These are phyloP conservation scores for Heliamphora pulchella DNA, from an alignment of 179 eudicot species.

Conservation along the genomic window DNA sequence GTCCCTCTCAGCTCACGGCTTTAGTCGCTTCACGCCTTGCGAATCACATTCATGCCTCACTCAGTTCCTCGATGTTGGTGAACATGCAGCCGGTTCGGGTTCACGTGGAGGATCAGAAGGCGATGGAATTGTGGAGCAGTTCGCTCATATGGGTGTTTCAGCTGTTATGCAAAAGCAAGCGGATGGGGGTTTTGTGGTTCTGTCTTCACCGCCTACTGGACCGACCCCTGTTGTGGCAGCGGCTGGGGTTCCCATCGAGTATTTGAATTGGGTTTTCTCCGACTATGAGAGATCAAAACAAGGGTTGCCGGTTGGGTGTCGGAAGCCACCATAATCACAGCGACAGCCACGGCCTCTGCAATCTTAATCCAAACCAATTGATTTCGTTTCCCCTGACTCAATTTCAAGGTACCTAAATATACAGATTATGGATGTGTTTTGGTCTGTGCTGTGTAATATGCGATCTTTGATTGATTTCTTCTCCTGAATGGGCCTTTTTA, in stretches of 20 bases:
- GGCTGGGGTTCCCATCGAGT: constrained; percentile 27
- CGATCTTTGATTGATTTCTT: background rate
- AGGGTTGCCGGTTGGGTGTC: constrained; percentile 30
- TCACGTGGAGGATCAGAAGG: too few species aligned
- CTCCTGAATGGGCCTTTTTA: background rate
- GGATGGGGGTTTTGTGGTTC: constrained; percentile 37
- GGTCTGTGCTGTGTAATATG: background rate
- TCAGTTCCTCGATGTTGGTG: too few species aligned
- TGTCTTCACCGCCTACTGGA: constrained; percentile 28
- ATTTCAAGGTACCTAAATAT: constrained; percentile 49
- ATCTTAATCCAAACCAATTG: constrained; percentile 38
- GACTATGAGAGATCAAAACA: constrained; percentile 76
- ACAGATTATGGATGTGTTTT: background rate
- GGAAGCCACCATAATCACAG: constrained; percentile 28
- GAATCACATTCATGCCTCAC: too few species aligned
- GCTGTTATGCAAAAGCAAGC: constrained; percentile 20
- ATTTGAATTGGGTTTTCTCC: constrained; percentile 34
- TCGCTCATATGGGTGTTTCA: too few species aligned
- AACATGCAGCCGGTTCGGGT: too few species aligned
- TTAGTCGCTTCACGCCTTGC: too few species aligned
- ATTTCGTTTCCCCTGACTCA: constrained; percentile 69
- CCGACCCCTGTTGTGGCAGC: constrained; percentile 14
- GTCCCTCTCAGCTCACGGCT: too few species aligned
- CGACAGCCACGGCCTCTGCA: constrained; percentile 25
- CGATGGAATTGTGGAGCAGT: too few species aligned